Conservation (phyloP, 108 stramenopile species). For the Skeletonema tropicum region DNA sequence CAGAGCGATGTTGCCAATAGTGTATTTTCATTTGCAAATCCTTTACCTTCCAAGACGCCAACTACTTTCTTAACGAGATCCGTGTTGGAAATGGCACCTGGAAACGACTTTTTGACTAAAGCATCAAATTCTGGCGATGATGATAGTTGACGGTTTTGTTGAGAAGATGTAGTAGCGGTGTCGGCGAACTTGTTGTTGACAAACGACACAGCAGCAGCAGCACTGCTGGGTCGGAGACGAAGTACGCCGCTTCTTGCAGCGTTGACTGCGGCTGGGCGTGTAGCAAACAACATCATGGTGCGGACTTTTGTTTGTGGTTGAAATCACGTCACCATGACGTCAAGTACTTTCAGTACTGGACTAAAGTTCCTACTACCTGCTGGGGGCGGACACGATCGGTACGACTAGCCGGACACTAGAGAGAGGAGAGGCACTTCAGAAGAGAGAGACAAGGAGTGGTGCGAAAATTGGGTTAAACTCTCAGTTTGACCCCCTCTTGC, state of each 20-base stretch:
- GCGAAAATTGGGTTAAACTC: too few species aligned
- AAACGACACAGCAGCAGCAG: not conserved
- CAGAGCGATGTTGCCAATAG: slow-evolving; percentile 60
- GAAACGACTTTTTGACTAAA: slow-evolving; percentile 32
- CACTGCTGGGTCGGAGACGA: not conserved
- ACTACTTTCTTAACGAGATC: slow-evolving; percentile 39
- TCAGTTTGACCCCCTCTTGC: too few species aligned
- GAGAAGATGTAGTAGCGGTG: not conserved
- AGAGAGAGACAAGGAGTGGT: too few species aligned
- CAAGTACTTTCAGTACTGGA: too few species aligned
- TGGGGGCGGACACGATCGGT: too few species aligned
- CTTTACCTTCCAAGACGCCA: slow-evolving; percentile 22
- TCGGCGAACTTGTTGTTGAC: not conserved
- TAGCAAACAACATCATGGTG: not conserved
- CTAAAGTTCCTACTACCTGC: too few species aligned
- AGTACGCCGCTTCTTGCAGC: not conserved
- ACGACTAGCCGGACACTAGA: too few species aligned
- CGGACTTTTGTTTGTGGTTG: too few species aligned
- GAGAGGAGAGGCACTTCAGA: too few species aligned
- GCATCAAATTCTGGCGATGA: slow-evolving; percentile 3
- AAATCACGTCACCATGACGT: slow-evolving; percentile 1
- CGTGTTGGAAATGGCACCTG: slow-evolving; percentile 48
- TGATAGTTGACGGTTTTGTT: not conserved
- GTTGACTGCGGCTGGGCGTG: slow-evolving; percentile 1
- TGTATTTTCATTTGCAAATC: slow-evolving; percentile 46